A percentile compares a stretch with the other conserved stretches of the same genome.
phyloP scores from a whole-genome alignment of 164 flowering plant genomes.

The Nymphaea colorata region DNA sequence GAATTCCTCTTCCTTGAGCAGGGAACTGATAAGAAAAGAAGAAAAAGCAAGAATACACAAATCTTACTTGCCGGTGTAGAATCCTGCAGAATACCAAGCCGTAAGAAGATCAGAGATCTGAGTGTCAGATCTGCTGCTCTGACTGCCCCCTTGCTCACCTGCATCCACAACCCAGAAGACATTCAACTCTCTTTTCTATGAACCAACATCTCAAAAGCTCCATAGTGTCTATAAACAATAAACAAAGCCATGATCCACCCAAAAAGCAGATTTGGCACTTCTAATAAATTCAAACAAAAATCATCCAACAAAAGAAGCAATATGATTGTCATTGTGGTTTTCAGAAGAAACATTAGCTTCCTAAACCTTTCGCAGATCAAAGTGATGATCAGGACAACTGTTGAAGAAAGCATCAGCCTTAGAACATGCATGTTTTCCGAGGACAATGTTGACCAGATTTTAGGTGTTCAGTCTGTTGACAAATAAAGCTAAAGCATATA shows the following conservation, averaged over 20 bases:
- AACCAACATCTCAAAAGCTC: background rate
- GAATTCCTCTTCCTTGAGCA: too few species aligned
- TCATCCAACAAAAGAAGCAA: background rate
- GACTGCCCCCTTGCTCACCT: conserved; percentile 5
- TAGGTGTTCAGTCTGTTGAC: too few species aligned
- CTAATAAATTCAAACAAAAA: background rate
- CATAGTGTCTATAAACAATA: too few species aligned
- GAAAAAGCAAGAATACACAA: background rate
- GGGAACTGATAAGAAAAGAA: background rate
- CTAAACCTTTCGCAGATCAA: background rate
- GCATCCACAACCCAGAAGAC: background rate
- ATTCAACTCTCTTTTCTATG: background rate
- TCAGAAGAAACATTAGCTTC: background rate
- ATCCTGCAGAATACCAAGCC: conserved; percentile 84
- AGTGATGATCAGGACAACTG: background rate
- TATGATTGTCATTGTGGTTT: background rate
- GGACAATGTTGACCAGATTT: too few species aligned
- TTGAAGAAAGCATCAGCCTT: too few species aligned
- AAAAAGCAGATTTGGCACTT: too few species aligned
- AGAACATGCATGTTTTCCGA: too few species aligned
- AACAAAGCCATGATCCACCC: too few species aligned
- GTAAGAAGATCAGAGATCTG: conserved; percentile 44
- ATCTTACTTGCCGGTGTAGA: conserved; percentile 67
- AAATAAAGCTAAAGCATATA: too few species aligned
- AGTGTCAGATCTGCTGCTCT: conserved; percentile 21